Conservation (phyloP, 2,329 filamentous ascomycete genomes). For the Verticillium nonalfalfae region DNA sequence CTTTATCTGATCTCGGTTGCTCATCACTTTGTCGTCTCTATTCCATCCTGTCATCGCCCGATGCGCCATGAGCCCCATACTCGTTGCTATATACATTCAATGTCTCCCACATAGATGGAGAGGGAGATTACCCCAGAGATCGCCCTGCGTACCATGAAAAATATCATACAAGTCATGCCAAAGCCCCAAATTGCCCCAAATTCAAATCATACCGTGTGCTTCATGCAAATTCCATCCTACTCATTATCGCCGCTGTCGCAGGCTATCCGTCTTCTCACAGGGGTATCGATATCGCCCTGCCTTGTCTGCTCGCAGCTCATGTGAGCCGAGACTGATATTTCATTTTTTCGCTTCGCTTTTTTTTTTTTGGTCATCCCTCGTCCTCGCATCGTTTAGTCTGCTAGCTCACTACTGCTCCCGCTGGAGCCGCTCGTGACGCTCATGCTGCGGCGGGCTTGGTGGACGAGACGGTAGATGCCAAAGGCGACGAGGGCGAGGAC, state of each 20-base stretch:
- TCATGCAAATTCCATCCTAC: neutral
- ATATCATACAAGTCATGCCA: neutral
- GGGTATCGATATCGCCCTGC: neutral
- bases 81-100: neutral
- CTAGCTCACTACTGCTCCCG: conserved; percentile 16
- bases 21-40: neutral
- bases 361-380: neutral
- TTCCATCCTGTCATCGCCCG: neutral
- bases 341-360: neutral
- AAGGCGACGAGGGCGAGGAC: conserved; percentile 55
- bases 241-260: neutral
- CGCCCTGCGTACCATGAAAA: neutral
- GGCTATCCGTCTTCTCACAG: neutral
- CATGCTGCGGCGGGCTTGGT: conserved; percentile 38
- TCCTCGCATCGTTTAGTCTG: neutral
- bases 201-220: neutral
- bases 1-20: neutral
- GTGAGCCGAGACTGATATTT: neutral
- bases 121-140: neutral
- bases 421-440: conserved; percentile 27
- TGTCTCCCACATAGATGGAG: neutral
- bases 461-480: conserved; percentile 57
- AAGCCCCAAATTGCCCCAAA: neutral
- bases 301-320: neutral
- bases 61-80: neutral